Evolutionary conservation across 805 yeast genomes (phyloP).

Genomic region (Pichia scutulata): DNA sequence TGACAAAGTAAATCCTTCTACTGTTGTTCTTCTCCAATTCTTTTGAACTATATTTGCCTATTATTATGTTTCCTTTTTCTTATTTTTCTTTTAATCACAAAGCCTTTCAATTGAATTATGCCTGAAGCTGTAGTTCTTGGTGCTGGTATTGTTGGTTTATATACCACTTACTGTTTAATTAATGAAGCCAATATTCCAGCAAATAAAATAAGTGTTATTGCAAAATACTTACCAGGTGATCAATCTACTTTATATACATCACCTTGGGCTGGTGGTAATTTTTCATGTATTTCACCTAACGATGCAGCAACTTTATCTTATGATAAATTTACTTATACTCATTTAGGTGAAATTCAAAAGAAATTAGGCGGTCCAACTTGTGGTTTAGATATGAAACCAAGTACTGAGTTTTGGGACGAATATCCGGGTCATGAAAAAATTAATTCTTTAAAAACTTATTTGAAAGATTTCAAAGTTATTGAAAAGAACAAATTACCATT

Average conservation of each 20-base stretch:
- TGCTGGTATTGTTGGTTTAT: constrained; percentile 61
- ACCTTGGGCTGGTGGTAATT: constrained; percentile 73
- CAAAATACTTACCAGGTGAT: constrained; percentile 71
- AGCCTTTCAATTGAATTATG: not conserved
- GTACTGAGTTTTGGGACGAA: constrained; percentile 54
- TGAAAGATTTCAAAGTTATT: constrained; percentile 39
- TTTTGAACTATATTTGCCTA: too few relatives aligned
- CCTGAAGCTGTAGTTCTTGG: constrained; percentile 31
- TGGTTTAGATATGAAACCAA: constrained; percentile 49
- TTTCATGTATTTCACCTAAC: constrained; percentile 52
- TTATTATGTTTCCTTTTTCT: not conserved
- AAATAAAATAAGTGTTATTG: constrained; percentile 46
- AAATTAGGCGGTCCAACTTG: constrained; percentile 42
- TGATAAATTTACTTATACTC: constrained; percentile 51
- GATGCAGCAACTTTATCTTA: constrained; percentile 42
- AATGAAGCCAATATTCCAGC: constrained; percentile 34
- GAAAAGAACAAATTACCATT: constrained; percentile 35
- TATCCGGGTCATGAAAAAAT: constrained; percentile 41
- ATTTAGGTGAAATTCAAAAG: constrained; percentile 35
- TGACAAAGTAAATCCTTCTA: not conserved
- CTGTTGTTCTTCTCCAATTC: not conserved
- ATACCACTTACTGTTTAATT: constrained; percentile 47
- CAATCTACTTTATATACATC: constrained; percentile 66
- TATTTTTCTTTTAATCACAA: not conserved
- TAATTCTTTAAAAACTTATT: constrained; percentile 38